These are phyloP conservation scores for Lepraria neglecta DNA, from an alignment of 495 filamentous ascomycete species.

Conservation along the genomic window DNA sequence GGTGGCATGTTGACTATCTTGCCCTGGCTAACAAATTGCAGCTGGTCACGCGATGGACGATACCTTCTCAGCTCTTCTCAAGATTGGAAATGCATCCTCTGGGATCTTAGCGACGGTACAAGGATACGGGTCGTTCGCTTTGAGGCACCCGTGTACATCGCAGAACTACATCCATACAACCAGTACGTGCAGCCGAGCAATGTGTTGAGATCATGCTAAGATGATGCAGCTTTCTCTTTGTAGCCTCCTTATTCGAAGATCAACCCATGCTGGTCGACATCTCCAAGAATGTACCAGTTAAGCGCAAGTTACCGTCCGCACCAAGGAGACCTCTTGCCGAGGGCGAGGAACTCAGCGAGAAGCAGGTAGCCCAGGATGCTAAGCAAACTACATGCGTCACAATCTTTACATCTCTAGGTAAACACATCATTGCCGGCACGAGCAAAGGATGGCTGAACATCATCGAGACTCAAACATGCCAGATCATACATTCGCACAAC, in stretches of 20 bases:
- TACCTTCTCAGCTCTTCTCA: constrained; percentile 93
- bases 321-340: constrained; percentile 58
- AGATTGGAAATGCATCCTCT: constrained; percentile 91
- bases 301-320: constrained; percentile 71
- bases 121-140: constrained; percentile 70
- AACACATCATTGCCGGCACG: constrained; percentile 84
- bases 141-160: constrained; percentile 87
- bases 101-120: constrained; percentile 77
- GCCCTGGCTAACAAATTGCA: constrained; percentile 33
- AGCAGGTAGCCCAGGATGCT: constrained; percentile 83
- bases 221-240: constrained; percentile 61
- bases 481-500: constrained; percentile 78
- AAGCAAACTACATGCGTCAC: constrained; percentile 89
- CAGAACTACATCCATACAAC: constrained; percentile 86
- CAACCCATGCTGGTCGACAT: constrained; percentile 82
- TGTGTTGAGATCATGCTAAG: constrained; percentile 6
- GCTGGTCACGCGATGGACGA: constrained; percentile 86
- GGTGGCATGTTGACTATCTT: not conserved
- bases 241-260: constrained; percentile 87
- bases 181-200: constrained; percentile 51
- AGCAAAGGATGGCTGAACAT: constrained; percentile 95
- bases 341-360: constrained; percentile 64
- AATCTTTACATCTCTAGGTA: constrained; percentile 75
- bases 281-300: constrained; percentile 55
- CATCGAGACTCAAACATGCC: constrained; percentile 68